Evolutionary conservation across 176 grass and related monocot genomes (phyloP), one percentile per base, ranked within the genome.

Genomic region (Aegilops umbellulata): DNA sequence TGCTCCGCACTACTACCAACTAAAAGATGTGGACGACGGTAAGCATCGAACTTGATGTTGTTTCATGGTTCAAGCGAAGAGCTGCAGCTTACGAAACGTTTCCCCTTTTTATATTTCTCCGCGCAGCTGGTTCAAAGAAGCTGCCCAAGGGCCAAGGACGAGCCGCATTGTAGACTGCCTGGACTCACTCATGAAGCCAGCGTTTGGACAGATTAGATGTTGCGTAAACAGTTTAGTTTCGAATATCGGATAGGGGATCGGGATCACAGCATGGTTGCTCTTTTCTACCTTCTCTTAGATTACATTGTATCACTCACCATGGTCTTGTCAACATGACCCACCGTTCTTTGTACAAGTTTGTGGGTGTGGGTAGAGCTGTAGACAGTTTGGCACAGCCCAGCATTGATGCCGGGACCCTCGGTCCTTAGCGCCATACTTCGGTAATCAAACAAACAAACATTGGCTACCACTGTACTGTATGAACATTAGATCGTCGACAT

Each of bases 11-110:
- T 98, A 94, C 79, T 98, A 98, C 86, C 93, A 98, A 65, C 29
- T 95, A 38, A 98, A 95, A 65, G 96, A 98, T 26, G 93, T 98
- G 11, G 93, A 98, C 22, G 96, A 98, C 81, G 71, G 96, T 98
- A 89, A 91, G 86, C 81, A 8, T 76, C 8, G 14, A 65, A 16
- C 34, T 5, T 41, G 42, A 78, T 73, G 62, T 66, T 29, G 22
- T 82, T 30, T 80, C 35, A 55, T 82, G 0, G 6, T 61, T 32
- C 13, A 41, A 34, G 39, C 16, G 67, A 57, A 42, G 53, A 41
- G 6, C 41, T 80, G 49, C 66, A 42, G 20, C 15, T 87, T 80
- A 89, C 42, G 11, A 36, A 57, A 65, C 32, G 7, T 60, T 42
- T n/a, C 49, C 39, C 20, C 19, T 76, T 76, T 32, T 83, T 36